Evolutionary conservation across 805 yeast genomes (phyloP).

Genomic region (Hanseniaspora mollemarum): DNA sequence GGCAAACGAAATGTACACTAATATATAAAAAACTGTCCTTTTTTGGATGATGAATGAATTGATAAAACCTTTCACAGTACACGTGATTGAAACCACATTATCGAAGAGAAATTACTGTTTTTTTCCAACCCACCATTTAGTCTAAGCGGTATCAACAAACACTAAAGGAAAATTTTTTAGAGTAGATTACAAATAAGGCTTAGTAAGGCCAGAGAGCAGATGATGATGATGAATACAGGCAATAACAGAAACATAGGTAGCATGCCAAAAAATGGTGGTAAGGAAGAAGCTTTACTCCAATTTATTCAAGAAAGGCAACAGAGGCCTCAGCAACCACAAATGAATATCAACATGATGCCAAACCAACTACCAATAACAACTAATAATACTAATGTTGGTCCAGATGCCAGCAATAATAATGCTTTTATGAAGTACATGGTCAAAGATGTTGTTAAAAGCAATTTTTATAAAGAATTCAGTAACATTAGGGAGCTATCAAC

Average conservation of each 20-base stretch:
- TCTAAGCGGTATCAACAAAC: neutral
- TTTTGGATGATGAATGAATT: neutral
- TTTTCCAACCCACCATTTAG: too few relatives aligned
- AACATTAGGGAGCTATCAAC: conserved; percentile 47
- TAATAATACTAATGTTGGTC: conserved; percentile 18
- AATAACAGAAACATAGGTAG: neutral
- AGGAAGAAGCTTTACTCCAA: neutral
- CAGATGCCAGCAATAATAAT: conserved; percentile 20
- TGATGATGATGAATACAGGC: neutral
- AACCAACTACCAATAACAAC: neutral
- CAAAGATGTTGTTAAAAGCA: conserved; percentile 64
- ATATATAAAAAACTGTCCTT: too few relatives aligned
- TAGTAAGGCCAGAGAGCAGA: too few relatives aligned
- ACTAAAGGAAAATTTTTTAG: too few relatives aligned
- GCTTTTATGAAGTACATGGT: conserved; percentile 25
- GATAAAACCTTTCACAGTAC: neutral
- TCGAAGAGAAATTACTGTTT: too few relatives aligned
- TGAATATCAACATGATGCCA: conserved; percentile 19
- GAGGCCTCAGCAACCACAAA: conserved; percentile 19
- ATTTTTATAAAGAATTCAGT: conserved; percentile 55
- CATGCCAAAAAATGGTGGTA: neutral
- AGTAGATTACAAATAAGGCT: too few relatives aligned
- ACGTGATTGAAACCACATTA: too few relatives aligned
- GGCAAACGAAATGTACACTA: too few relatives aligned
- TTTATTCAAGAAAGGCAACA: conserved; percentile 6